Conservation (phyloP, 805 yeast genomes). For the Brettanomyces sp. region DNA sequence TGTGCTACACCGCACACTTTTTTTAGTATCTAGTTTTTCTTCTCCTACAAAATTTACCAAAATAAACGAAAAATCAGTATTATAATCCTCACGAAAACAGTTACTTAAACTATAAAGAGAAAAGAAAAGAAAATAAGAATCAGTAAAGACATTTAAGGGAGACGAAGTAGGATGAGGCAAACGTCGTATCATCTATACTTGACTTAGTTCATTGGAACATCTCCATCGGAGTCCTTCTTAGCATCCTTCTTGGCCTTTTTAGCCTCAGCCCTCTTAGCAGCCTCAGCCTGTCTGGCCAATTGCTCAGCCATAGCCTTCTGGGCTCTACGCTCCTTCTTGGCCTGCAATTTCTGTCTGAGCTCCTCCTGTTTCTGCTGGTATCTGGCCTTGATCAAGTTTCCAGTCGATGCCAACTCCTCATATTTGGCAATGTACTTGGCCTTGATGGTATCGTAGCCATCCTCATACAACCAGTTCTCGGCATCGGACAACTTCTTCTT, state of each 20-base stretch:
- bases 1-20: too few relatives aligned
- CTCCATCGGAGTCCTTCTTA: conserved; percentile 1
- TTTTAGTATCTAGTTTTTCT: too few relatives aligned
- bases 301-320: conserved; percentile 12
- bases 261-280: conserved; percentile 26
- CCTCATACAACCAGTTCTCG: conserved; percentile 98
- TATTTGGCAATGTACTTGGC: conserved; percentile 96
- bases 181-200: background rate
- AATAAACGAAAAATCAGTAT: too few relatives aligned
- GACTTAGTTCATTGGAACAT: background rate
- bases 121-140: too few relatives aligned
- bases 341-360: conserved; percentile 78
- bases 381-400: conserved; percentile 93
- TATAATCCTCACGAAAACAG: too few relatives aligned
- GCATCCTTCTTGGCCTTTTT: conserved; percentile 21
- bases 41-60: too few relatives aligned
- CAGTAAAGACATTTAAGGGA: too few relatives aligned
- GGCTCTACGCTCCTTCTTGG: conserved; percentile 56
- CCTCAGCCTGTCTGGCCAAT: conserved; percentile 57
- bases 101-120: too few relatives aligned
- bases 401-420: conserved; percentile 91
- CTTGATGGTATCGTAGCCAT: conserved; percentile 92
- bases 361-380: conserved; percentile 92
- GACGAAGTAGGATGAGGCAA: too few relatives aligned
- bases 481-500: conserved; percentile 66